Percentiles rank a stretch among this genome's conserved stretches.
Evolutionary conservation across 805 yeast species (phyloP).

Genomic region (Hanseniaspora valbyensis): DNA sequence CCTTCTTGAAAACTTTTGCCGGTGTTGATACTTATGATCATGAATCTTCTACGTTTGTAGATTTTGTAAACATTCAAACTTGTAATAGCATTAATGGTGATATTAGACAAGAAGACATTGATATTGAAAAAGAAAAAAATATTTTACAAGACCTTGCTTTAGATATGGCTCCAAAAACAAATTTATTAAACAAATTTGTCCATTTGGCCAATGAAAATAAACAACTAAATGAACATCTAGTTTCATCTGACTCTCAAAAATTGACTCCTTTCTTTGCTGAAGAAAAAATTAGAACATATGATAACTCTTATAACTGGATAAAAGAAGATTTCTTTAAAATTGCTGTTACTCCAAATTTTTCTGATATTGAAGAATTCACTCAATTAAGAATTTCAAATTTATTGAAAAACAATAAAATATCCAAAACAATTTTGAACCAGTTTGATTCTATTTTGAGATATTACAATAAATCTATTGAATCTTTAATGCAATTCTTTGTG

Average conservation of each 20-base stretch:
- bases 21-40: neutral
- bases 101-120: neutral
- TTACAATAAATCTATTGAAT: neutral
- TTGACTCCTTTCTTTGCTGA: neutral
- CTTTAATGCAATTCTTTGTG: neutral
- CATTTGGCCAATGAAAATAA: neutral
- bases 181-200: neutral
- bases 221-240: neutral
- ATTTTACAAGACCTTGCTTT: neutral
- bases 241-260: neutral
- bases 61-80: neutral
- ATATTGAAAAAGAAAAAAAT: neutral
- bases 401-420: neutral
- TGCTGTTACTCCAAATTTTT: neutral
- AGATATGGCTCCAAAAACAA: neutral
- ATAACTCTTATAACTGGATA: constrained; percentile 8
- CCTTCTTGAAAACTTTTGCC: neutral
- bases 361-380: neutral
- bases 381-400: neutral
- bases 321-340: constrained; percentile 2
- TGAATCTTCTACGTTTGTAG: neutral
- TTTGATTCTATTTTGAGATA: neutral
- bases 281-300: constrained; percentile 6
- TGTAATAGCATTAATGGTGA: neutral
- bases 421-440: neutral